A percentile compares a stretch with the other conserved stretches of the same genome.
These are phyloP conservation scores for Camellia japonica DNA, from an alignment of 148 eudicot genomes.

Conservation along the genomic window DNA sequence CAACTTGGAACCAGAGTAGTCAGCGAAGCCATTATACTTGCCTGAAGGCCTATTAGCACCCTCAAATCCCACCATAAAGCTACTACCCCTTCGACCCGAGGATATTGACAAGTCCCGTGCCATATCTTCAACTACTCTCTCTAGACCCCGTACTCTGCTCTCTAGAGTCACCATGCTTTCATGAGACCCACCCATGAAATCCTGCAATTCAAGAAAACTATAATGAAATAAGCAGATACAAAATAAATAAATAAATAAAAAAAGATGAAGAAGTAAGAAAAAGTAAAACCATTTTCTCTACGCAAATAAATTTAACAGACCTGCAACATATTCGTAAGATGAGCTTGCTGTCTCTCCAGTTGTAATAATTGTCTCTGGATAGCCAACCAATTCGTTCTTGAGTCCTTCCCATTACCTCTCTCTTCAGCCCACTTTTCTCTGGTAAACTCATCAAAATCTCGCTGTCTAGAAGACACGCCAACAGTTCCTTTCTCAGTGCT, in stretches of 20 bases:
- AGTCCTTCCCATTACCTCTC: slow-evolving; percentile 62
- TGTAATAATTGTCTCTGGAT: slow-evolving; percentile 89
- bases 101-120: slow-evolving; percentile 80
- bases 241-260: too few species aligned
- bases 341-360: slow-evolving; percentile 90
- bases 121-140: slow-evolving; percentile 98
- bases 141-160: slow-evolving; percentile 89
- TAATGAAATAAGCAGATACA: slow-evolving; percentile 11
- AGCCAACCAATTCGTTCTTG: slow-evolving; percentile 63
- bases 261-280: not conserved
- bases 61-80: slow-evolving; percentile 57
- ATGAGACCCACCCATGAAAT: slow-evolving; percentile 99
- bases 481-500: slow-evolving; percentile 29
- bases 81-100: slow-evolving; percentile 60
- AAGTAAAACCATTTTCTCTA: slow-evolving; percentile 8
- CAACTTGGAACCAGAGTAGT: slow-evolving; percentile 48
- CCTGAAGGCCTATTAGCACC: slow-evolving; percentile 56
- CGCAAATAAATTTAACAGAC: slow-evolving; percentile 32
- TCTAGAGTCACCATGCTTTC: slow-evolving; percentile 93
- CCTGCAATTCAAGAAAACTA: slow-evolving; percentile 43
- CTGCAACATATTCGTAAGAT: slow-evolving; percentile 98
- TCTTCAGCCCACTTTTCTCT: slow-evolving; percentile 37
- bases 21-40: slow-evolving; percentile 71
- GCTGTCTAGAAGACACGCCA: slow-evolving; percentile 32
- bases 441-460: slow-evolving; percentile 41